phyloP scores from a whole-genome alignment of 2,329 filamentous ascomycete species.

The Coleophoma cylindrospora region DNA sequence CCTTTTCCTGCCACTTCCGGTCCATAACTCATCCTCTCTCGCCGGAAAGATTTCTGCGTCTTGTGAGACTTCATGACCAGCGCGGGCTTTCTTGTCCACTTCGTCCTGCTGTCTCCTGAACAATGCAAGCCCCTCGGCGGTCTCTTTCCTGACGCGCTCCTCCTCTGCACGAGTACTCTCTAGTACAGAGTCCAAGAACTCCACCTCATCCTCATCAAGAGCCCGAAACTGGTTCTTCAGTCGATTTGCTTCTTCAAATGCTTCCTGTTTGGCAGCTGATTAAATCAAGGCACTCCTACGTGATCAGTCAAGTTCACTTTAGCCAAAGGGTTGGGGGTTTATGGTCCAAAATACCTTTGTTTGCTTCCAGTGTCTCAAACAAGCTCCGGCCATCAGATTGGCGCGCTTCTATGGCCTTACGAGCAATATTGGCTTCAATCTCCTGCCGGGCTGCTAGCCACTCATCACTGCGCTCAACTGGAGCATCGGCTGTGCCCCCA shows the following conservation, averaged over 20 bases:
- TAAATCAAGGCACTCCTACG: slow-evolving; percentile 22
- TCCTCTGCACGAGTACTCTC: slow-evolving; percentile 47
- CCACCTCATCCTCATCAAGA: slow-evolving; percentile 74
- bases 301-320: slow-evolving; percentile 21
- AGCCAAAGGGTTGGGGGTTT: slow-evolving; percentile 1
- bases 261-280: slow-evolving; percentile 73
- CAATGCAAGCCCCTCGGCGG: slow-evolving; percentile 47
- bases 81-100: slow-evolving; percentile 22
- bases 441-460: slow-evolving; percentile 28
- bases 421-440: slow-evolving; percentile 29
- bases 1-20: slow-evolving; percentile 29
- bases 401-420: slow-evolving; percentile 31
- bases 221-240: slow-evolving; percentile 74
- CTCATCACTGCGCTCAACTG: slow-evolving; percentile 31
- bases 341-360: slow-evolving; percentile 56
- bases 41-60: slow-evolving; percentile 11
- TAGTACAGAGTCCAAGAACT: slow-evolving; percentile 61
- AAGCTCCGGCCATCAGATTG: slow-evolving; percentile 49
- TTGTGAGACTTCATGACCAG: slow-evolving; percentile 6
- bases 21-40: slow-evolving; percentile 29
- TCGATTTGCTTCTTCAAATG: slow-evolving; percentile 68
- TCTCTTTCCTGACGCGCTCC: slow-evolving; percentile 47
- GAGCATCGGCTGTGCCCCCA: slow-evolving; percentile 40
- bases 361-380: slow-evolving; percentile 73
- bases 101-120: slow-evolving; percentile 49